phyloP scores from a whole-genome alignment of 805 yeast species.

The Scheffersomyces amazonensis region DNA sequence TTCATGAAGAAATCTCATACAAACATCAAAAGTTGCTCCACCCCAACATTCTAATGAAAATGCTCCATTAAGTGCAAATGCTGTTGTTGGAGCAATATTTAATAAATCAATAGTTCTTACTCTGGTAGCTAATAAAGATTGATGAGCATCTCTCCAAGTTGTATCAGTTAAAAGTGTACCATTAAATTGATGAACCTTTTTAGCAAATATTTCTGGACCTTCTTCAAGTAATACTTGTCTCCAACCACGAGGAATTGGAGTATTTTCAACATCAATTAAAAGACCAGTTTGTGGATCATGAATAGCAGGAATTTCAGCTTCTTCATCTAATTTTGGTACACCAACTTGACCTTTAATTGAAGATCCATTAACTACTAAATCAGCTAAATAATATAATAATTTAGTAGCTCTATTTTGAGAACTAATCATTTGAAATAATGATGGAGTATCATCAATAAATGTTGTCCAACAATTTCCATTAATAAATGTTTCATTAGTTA shows the following conservation, averaged over 20 bases:
- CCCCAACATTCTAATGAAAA: slow-evolving; percentile 99
- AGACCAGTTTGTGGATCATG: slow-evolving; percentile 60
- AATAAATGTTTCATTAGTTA: slow-evolving; percentile 87
- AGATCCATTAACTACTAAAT: slow-evolving; percentile 92
- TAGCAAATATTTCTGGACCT: slow-evolving; percentile 90
- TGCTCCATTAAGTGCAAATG: slow-evolving; percentile 84
- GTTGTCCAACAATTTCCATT: slow-evolving; percentile 95
- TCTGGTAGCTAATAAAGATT: slow-evolving; percentile 94
- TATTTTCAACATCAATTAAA: slow-evolving; percentile 53
- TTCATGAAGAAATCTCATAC: slow-evolving; percentile 97
- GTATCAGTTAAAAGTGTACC: slow-evolving; percentile 97
- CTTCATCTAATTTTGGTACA: slow-evolving; percentile 73
- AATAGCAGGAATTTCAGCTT: slow-evolving; percentile 73
- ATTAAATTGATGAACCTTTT: slow-evolving; percentile 75
- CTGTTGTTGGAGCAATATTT: slow-evolving; percentile 91
- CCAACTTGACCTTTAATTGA: slow-evolving; percentile 96
- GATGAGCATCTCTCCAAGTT: slow-evolving; percentile 99
- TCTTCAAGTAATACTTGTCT: slow-evolving; percentile 78
- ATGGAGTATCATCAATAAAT: slow-evolving; percentile 96
- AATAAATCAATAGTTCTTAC: slow-evolving; percentile 90
- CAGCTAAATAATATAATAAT: slow-evolving; percentile 85
- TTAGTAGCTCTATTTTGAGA: slow-evolving; percentile 98
- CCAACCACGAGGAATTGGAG: slow-evolving; percentile 74
- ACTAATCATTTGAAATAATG: slow-evolving; percentile 87
- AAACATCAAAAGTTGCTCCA: slow-evolving; percentile 98